Evolutionary conservation across 2,329 filamentous ascomycete genomes (phyloP), one percentile per base, ranked within the genome.

Genomic region (Exophiala aquamarina): DNA sequence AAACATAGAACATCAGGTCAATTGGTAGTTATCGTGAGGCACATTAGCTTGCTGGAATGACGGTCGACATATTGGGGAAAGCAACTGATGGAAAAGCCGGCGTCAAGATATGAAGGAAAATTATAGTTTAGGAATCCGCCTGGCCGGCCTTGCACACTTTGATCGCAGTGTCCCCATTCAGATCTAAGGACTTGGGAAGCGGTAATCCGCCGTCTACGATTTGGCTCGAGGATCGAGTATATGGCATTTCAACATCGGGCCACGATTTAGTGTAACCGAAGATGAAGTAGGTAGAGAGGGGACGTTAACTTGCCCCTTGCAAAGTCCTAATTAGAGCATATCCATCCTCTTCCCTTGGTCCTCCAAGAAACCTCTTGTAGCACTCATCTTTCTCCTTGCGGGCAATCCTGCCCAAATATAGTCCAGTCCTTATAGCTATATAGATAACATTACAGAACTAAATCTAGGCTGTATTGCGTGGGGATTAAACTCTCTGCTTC

Each of bases 361-460:
- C 93, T 64, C 95, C 87, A 4, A 98, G 79, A 64, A 98, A 98
- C 34, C 90, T 86, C 55, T 88, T 87, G 65, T 95, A 98, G 61
- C 97, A 98, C 63, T 97, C 93, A 62, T 98, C 93, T 57, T 97
- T 92, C 45, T 95, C 91, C 70, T 90, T 94, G 69, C 92, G 92
- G 5, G 93, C 93, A n/a, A 96, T 83, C 44, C 91, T 86, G 93
- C 93, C 98, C 7, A 98, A 76, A 68, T 98, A 93, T 44, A 93
- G 81, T 4, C 93, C 93, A 2, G 92, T 97, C 49, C 93, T 81
- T 93, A 98, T 98, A 11, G 93, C 93, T 93, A 98, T 98, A 73
- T 98, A 98, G 51, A 98, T 98, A 41, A 98, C 93, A 64, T 93
- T 93, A 51, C 90, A 95, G 19, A 93, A 93, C 93, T 93, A 98